phyloP scores from a whole-genome alignment of 768 basidiomycete species.

The Boletus huronensis region DNA sequence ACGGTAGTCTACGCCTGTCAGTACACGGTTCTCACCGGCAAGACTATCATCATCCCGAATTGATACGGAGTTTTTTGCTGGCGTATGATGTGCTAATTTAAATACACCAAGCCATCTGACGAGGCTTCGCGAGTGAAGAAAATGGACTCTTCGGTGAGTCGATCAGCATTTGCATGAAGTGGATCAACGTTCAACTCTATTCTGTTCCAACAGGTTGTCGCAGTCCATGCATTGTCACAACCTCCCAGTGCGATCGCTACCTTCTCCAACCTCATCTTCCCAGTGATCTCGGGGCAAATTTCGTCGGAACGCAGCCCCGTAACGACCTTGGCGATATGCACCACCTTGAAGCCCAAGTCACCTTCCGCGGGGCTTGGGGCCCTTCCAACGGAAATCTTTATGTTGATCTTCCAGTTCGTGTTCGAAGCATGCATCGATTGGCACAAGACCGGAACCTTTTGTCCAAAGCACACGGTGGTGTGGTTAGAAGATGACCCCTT shows the following conservation, averaged over 20 bases:
- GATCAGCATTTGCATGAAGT: background rate
- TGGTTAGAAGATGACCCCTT: conserved; percentile 12
- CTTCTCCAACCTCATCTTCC: background rate
- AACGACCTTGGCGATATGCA: no score
- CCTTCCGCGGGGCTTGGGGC: background rate
- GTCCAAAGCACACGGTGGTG: background rate
- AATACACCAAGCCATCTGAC: no score
- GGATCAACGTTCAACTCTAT: no score
- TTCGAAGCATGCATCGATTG: conserved; percentile 4
- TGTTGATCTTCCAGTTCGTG: conserved; percentile 1
- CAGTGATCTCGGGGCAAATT: background rate
- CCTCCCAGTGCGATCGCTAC: background rate
- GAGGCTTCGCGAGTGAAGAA: no score
- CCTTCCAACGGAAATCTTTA: conserved; percentile 7
- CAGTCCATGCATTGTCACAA: background rate
- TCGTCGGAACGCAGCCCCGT: background rate
- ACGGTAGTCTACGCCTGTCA: background rate
- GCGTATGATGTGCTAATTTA: background rate
- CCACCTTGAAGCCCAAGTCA: background rate
- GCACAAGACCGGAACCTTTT: background rate
- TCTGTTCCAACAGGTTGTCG: background rate
- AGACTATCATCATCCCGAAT: background rate
- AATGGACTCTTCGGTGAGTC: background rate
- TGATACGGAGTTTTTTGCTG: background rate
- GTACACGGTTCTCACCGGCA: background rate